Base-by-base conservation (phyloP, 176 grass and related monocot genomes). In the Oryza coarctata region DNA sequence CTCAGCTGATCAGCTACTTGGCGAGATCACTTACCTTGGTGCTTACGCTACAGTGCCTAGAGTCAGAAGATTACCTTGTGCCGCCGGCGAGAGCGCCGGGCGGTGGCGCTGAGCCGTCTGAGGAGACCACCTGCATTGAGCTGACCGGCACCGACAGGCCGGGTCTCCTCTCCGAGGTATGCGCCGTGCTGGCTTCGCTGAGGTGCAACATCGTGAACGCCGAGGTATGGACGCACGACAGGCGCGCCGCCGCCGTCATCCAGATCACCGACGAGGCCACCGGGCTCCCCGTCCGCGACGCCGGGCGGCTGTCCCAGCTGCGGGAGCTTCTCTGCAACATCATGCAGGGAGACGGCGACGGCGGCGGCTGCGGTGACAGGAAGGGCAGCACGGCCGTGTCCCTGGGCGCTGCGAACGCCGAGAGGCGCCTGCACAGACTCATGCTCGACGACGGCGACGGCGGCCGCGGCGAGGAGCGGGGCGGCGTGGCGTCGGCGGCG, bases 151-250 rank as follows among this genome's bases (percentile, higher is more conserved):
- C 47, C 26, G 88, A 94, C 80, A 80, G 92, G 31, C 92, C 92
- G 0, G 88, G 92, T 2, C 75, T 94, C 9, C 86, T 94, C 5
- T 94, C 88, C 0, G 86, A 94, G 68, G 83, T 94, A 32, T 91
- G 86, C 32, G 86, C 88, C 10, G 88, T 91, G 12, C 81, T 94
- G 1, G 76, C 86, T 13, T 43, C 82, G 35, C 80, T 89, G 61
- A 58, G 87, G 66, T 94, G 86, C 79, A 89, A 88, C 11, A 81
- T 94, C 29, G 83, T 84, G 27, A 86, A 63, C 32, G 88, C 83
- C 20, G 83, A 91, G 69, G 70, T 94, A 15, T 94, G 92, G 92
- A 91, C 88, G 15, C 92, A 94, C 80, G 82, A 82, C 18, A 15
- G 45, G 36, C 81, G 92, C 28, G 81, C 82, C 61, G 92, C 92